A percentile compares a stretch with the other conserved stretches of the same genome.
Evolutionary conservation across 164 flowering plant species (phyloP).

Genomic region (Kalanchoe fedtschenkoi): DNA sequence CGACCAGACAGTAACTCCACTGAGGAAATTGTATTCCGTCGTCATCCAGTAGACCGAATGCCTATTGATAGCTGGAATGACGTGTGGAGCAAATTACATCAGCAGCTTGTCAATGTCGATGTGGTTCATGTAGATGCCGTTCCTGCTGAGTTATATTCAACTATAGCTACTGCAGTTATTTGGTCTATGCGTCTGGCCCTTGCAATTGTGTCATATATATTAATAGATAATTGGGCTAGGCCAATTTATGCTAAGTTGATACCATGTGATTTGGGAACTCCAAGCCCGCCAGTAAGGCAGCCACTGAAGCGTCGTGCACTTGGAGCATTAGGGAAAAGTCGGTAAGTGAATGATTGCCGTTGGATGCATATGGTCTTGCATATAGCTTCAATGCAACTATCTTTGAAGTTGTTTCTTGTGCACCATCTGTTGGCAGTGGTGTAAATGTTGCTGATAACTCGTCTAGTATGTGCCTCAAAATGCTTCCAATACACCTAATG

Average conservation of each 20-base stretch:
- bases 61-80: slow-evolving; percentile 96
- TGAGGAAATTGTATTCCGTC: slow-evolving; percentile 60
- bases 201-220: slow-evolving; percentile 51
- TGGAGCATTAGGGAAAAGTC: slow-evolving; percentile 89
- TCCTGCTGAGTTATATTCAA: slow-evolving; percentile 81
- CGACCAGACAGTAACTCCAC: slow-evolving; percentile 23
- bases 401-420: neutral
- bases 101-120: slow-evolving; percentile 85
- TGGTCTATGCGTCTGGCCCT: slow-evolving; percentile 96
- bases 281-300: slow-evolving; percentile 31
- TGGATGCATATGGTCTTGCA: neutral
- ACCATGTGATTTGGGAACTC: slow-evolving; percentile 79
- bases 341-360: slow-evolving; percentile 30
- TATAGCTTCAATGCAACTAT: neutral
- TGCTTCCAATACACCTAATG: too few species aligned
- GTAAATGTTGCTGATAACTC: too few species aligned
- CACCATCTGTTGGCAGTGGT: too few species aligned
- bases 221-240: slow-evolving; percentile 68
- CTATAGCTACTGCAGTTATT: slow-evolving; percentile 73
- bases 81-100: slow-evolving; percentile 89
- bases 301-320: slow-evolving; percentile 53
- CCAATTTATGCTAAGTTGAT: slow-evolving; percentile 89
- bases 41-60: slow-evolving; percentile 87
- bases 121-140: slow-evolving; percentile 58
- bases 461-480: too few species aligned